These are phyloP conservation scores for Apiospora kogelbergensis DNA, from an alignment of 2,329 filamentous ascomycete species.

Conservation along the genomic window DNA sequence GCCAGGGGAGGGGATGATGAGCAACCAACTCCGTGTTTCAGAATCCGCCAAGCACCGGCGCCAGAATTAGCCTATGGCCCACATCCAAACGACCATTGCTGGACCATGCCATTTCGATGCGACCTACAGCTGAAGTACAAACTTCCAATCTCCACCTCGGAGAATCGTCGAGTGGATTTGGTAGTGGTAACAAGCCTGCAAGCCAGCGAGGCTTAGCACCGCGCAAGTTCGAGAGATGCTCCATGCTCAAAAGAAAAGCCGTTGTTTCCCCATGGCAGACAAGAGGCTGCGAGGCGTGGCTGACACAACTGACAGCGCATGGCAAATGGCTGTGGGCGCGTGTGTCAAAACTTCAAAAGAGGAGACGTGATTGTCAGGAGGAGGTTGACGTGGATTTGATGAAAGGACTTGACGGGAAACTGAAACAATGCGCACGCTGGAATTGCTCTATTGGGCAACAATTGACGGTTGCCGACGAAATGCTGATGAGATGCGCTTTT, in stretches of 20 bases:
- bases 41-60: constrained; percentile 4
- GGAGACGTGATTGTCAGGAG: constrained; percentile 6
- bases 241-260: neutral
- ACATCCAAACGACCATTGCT: neutral
- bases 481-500: neutral
- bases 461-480: neutral
- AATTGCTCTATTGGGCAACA: neutral
- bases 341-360: constrained; percentile 7
- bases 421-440: constrained; percentile 1
- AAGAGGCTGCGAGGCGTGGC: neutral
- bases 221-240: neutral
- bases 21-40: constrained; percentile 7
- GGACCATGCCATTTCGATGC: neutral
- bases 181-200: neutral
- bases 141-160: constrained; percentile 1
- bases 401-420: neutral
- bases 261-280: neutral
- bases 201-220: constrained; percentile 5
- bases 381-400: neutral
- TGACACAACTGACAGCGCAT: neutral
- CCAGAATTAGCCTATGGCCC: constrained; percentile 3
- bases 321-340: neutral
- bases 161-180: neutral
- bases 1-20: neutral
- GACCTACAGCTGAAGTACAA: neutral